phyloP scores from a whole-genome alignment of 257 asterid species.

The Salvia hispanica region DNA sequence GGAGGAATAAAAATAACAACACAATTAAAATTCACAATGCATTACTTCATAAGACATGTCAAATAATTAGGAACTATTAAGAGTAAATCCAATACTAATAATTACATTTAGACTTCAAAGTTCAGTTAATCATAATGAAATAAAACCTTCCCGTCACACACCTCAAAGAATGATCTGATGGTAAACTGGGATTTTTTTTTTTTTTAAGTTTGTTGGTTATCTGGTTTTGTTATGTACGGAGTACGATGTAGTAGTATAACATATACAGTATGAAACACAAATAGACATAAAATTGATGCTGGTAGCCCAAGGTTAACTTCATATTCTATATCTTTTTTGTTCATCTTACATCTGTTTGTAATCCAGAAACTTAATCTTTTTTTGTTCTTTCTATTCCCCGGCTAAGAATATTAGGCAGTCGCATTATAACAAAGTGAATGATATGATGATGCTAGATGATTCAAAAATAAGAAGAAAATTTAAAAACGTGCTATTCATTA shows the following conservation, averaged over 20 bases:
- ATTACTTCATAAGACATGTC: neutral
- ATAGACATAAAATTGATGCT: neutral
- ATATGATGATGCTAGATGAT: neutral
- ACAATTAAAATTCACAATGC: slow-evolving; percentile 15
- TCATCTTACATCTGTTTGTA: neutral
- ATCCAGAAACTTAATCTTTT: neutral
- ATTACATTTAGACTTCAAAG: slow-evolving; percentile 7
- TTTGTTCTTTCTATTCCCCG: neutral
- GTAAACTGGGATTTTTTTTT: neutral
- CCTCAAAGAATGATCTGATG: neutral
- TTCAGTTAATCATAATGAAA: neutral
- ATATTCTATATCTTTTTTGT: neutral
- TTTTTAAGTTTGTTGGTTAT: neutral
- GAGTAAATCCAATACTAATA: neutral
- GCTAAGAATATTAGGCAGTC: neutral
- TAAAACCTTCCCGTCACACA: neutral
- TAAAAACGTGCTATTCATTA: slow-evolving; percentile 9
- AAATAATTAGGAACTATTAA: neutral
- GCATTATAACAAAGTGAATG: neutral
- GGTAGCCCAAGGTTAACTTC: neutral
- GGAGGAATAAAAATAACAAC: slow-evolving; percentile 23
- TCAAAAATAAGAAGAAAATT: neutral
- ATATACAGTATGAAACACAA: neutral
- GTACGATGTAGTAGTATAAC: neutral
- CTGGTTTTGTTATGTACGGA: neutral